These are phyloP conservation scores for Metschnikowia proteae DNA, from an alignment of 805 yeast genomes.

Conservation along the genomic window DNA sequence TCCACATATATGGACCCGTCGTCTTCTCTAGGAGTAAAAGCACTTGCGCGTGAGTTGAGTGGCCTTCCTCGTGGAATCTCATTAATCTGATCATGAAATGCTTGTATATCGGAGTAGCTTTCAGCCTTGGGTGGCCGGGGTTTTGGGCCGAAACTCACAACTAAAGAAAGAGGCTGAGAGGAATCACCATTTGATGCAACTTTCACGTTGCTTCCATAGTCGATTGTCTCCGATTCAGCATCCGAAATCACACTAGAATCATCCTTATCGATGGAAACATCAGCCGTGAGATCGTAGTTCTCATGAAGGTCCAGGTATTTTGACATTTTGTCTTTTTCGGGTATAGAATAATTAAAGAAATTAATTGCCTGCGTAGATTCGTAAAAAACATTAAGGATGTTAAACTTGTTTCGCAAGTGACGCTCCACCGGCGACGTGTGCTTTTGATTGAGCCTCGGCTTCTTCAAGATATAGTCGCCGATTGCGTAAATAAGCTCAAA, in stretches of 20 bases:
- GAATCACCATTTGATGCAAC: constrained; percentile 14
- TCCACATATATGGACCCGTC: constrained; percentile 34
- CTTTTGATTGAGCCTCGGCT: constrained; percentile 16
- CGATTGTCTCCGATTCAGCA: constrained; percentile 16
- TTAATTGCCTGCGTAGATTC: constrained; percentile 50
- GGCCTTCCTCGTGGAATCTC: neutral
- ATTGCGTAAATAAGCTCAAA: constrained; percentile 39
- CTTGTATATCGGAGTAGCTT: constrained; percentile 2
- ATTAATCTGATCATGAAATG: constrained; percentile 1
- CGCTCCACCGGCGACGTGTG: constrained; percentile 20
- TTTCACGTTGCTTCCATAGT: constrained; percentile 11
- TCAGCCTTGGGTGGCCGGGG: neutral
- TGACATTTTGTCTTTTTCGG: constrained; percentile 29
- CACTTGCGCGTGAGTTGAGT: neutral
- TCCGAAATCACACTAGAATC: constrained; percentile 9
- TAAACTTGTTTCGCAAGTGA: constrained; percentile 28
- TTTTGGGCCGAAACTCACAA: constrained; percentile 22
- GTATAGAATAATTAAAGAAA: constrained; percentile 42
- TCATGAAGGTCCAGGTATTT: constrained; percentile 46
- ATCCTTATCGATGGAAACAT: neutral
- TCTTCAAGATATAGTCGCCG: constrained; percentile 31
- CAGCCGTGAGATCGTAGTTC: constrained; percentile 28
- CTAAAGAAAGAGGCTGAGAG: constrained; percentile 21
- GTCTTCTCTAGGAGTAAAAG: constrained; percentile 15
- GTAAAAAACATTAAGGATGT: constrained; percentile 35